Evolutionary conservation across 148 eudicot genomes (phyloP), one percentile per base, ranked within the genome.

Genomic region (Chenopodium quinoa): DNA sequence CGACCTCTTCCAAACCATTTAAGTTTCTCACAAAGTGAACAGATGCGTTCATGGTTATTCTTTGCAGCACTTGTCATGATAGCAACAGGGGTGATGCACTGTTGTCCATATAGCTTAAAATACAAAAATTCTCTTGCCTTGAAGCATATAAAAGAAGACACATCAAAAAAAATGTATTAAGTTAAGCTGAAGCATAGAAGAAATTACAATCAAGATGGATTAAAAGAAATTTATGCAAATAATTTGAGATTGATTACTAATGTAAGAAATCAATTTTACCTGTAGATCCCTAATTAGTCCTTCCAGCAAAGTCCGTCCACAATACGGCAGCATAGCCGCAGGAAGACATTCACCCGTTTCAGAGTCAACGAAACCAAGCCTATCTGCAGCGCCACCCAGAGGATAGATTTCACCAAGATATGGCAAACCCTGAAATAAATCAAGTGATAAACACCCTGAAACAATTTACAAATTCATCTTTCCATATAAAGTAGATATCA

Each of bases 31-130:
- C 97, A 93, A 78, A 96, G 95, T 81, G 88, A 83, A 80, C 88
- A 89, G 83, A 96, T 87, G 73, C 85, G 95, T 72, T 89, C 84
- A 84, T 96, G 94, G 86, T 96, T 96, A 82, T 88, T 89, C 88
- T 96, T 96, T 54, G 99, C 99, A 56, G 97, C 88, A 87, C 99
- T 96, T 64, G 99, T 96, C 99, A 96, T 96, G 74, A 96, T 92
- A 68, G 98, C 99, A 85, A 96, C 97, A 76, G 99, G 99, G 73
- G 97, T 93, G 73, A 92, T 85, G 90, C 98, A 92, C 83, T 96
- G 99, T 82, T 83, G 89, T 72, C 95, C 95, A 83, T 89, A 92
- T 87, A 96, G 82, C 86, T 96, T 96, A 92, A 81, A 96, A 86
- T 92, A 93, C 90, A 96, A 78, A 84, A 87, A 96, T 85, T 96